phyloP scores from a whole-genome alignment of 1,284 basidiomycete genomes.

The Moesziomyces antarcticus region DNA sequence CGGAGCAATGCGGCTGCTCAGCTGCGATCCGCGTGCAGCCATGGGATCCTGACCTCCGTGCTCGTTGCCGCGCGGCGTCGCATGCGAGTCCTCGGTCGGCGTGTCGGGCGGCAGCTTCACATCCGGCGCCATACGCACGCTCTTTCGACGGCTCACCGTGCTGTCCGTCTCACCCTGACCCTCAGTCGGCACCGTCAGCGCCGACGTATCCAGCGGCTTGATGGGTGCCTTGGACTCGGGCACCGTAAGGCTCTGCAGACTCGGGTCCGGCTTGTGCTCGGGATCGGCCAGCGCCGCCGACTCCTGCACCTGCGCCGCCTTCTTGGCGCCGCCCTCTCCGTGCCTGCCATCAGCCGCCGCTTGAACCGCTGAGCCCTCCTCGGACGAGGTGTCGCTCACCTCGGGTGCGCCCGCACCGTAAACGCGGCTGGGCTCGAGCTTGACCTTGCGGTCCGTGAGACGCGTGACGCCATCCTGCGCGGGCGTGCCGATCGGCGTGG shows the following conservation, averaged over 20 bases:
- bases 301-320: constrained; percentile 42
- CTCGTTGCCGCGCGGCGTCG: constrained; percentile 38
- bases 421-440: constrained; percentile 45
- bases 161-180: constrained; percentile 42
- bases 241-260: constrained; percentile 29
- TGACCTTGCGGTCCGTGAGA: constrained; percentile 46
- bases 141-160: constrained; percentile 53
- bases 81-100: constrained; percentile 27
- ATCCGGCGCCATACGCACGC: constrained; percentile 64
- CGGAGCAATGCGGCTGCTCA: constrained; percentile 53
- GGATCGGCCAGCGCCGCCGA: constrained; percentile 39
- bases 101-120: constrained; percentile 61
- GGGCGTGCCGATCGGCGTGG: constrained; percentile 21
- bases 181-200: constrained; percentile 17
- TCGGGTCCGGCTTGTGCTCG: constrained; percentile 32
- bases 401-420: constrained; percentile 41
- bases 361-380: constrained; percentile 34
- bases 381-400: constrained; percentile 42
- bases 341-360: constrained; percentile 4
- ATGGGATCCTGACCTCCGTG: constrained; percentile 42
- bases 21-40: constrained; percentile 30
- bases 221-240: constrained; percentile 9
- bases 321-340: constrained; percentile 28
- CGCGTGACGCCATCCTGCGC: constrained; percentile 36
- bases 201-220: constrained; percentile 10